Evolutionary conservation across 202 grass and related monocot genomes (phyloP).

Genomic region (Saccharum hybrid): DNA sequence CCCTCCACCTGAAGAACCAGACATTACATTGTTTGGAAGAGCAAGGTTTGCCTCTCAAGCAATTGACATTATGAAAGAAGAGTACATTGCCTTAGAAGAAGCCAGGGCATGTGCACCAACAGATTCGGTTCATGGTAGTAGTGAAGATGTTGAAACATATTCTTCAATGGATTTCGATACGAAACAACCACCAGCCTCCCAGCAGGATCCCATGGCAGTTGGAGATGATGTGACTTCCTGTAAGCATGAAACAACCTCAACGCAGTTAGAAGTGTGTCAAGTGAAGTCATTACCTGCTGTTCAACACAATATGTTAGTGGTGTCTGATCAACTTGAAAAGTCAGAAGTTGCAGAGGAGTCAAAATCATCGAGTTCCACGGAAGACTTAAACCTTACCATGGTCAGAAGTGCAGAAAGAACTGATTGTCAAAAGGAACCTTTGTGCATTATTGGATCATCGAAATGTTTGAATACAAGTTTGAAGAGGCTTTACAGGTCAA

Average conservation of each 20-base stretch:
- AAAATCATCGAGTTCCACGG: constrained; percentile 2
- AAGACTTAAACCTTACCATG: constrained; percentile 34
- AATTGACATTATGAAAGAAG: constrained; percentile 62
- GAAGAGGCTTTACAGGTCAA: constrained; percentile 86
- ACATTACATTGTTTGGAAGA: constrained; percentile 85
- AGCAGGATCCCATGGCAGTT: not conserved
- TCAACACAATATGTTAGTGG: constrained; percentile 8
- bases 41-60: constrained; percentile 78
- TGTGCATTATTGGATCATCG: constrained; percentile 54
- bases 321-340: constrained; percentile 32
- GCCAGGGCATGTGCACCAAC: not conserved
- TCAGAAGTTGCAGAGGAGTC: constrained; percentile 24
- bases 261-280: constrained; percentile 14
- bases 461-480: constrained; percentile 73
- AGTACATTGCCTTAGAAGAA: constrained; percentile 42
- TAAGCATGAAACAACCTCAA: constrained; percentile 26
- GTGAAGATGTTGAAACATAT: constrained; percentile 37
- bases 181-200: constrained; percentile 32
- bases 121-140: constrained; percentile 18
- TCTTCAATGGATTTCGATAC: not conserved
- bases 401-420: constrained; percentile 36
- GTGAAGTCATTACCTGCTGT: constrained; percentile 31
- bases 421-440: constrained; percentile 34
- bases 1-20: constrained; percentile 45
- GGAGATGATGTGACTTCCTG: not conserved